Evolutionary conservation across 352 stramenopile genomes (phyloP).

Genomic region (Phytopythium vexans): DNA sequence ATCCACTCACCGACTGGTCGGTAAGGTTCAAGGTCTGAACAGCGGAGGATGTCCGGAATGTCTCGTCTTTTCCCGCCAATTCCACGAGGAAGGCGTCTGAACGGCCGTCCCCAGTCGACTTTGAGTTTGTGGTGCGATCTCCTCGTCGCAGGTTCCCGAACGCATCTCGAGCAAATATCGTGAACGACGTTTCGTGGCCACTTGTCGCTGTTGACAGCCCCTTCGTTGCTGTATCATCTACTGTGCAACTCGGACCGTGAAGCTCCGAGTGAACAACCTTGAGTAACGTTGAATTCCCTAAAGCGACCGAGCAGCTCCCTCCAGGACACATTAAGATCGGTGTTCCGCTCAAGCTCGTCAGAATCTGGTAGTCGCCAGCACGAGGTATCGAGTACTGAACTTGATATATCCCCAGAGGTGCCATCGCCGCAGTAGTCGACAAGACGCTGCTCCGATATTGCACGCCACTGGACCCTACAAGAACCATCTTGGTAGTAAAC

Average conservation of each 20-base stretch:
- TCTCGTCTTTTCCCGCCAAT: constrained; percentile 63
- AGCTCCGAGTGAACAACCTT: constrained; percentile 89
- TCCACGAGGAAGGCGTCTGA: constrained; percentile 92
- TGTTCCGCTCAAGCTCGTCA: constrained; percentile 76
- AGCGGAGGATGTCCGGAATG: constrained; percentile 84
- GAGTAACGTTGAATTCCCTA: constrained; percentile 59
- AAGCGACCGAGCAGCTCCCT: constrained; percentile 26
- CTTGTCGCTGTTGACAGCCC: constrained; percentile 82
- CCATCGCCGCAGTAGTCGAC: constrained; percentile 16
- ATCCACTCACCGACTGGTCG: constrained; percentile 23
- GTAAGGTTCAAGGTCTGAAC: constrained; percentile 66
- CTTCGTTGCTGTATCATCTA: constrained; percentile 62
- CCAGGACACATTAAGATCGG: constrained; percentile 90
- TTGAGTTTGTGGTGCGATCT: constrained; percentile 62
- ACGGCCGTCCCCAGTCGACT: constrained; percentile 71
- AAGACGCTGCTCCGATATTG: constrained; percentile 83
- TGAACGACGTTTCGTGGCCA: constrained; percentile 83
- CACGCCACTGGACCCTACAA: constrained; percentile 45
- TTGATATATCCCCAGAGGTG: constrained; percentile 78
- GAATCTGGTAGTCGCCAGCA: constrained; percentile 85
- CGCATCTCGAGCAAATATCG: constrained; percentile 85
- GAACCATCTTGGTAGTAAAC: constrained; percentile 88
- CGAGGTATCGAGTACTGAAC: constrained; percentile 93
- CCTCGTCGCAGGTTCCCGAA: constrained; percentile 92
- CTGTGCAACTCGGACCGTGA: constrained; percentile 85